Conservation (phyloP, 2,329 filamentous ascomycete genomes). For the Trichoderma atroviride region DNA sequence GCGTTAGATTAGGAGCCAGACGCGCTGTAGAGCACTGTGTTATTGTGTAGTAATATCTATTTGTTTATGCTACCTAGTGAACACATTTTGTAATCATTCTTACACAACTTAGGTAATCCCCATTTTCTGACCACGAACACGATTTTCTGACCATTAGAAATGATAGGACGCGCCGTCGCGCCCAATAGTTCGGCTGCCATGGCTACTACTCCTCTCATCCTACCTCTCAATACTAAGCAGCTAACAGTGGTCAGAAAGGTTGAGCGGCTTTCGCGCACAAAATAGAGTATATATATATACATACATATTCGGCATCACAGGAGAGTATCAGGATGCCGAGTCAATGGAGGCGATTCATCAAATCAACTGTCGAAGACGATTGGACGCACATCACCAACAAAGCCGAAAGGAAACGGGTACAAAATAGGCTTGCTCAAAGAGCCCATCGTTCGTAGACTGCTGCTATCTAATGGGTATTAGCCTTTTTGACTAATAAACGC, state of each 20-base stretch:
- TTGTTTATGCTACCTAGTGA: background rate
- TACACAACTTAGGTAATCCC: background rate
- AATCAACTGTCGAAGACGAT: background rate
- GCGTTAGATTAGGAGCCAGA: background rate
- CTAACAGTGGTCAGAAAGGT: background rate
- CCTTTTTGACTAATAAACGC: background rate
- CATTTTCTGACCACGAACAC: background rate
- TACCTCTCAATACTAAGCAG: background rate
- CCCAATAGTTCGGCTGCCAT: background rate
- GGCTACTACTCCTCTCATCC: background rate
- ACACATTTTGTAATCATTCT: background rate
- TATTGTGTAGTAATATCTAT: background rate
- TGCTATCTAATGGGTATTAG: no score
- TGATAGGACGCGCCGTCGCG: background rate
- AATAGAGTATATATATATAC: background rate
- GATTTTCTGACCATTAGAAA: background rate
- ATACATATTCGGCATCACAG: background rate
- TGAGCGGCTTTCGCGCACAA: background rate
- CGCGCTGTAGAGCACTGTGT: background rate
- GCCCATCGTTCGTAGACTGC: conserved; percentile 1
- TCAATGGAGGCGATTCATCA: conserved; percentile 3
- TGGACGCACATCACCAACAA: conserved; percentile 2
- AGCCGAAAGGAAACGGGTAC: conserved; percentile 7
- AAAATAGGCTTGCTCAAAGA: conserved; percentile 15
- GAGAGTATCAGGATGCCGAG: background rate